Percentiles rank a stretch among this genome's conserved stretches.
Conservation (phyloP, 495 filamentous ascomycete species). For the Hypoxylon cercidicola region DNA sequence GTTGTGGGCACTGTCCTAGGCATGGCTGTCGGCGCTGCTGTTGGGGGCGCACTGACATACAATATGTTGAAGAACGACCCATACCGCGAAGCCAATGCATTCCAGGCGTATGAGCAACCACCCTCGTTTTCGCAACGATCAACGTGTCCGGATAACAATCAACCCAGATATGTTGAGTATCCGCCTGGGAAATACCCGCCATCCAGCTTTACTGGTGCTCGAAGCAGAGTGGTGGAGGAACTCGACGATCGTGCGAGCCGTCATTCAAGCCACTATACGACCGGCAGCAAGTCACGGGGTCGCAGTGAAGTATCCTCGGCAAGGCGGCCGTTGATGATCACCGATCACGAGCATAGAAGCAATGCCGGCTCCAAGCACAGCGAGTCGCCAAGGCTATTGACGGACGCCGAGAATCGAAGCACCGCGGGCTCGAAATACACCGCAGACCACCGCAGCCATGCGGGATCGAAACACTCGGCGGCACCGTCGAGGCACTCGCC, state of each 20-base stretch:
- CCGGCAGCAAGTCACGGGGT: slow-evolving; percentile 41
- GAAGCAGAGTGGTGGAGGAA: slow-evolving; percentile 56
- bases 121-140: slow-evolving; percentile 49
- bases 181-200: slow-evolving; percentile 39
- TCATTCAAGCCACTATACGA: slow-evolving; percentile 44
- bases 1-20: slow-evolving; percentile 73
- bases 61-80: slow-evolving; percentile 69
- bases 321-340: slow-evolving; percentile 48
- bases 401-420: slow-evolving; percentile 48
- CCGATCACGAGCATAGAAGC: slow-evolving; percentile 39
- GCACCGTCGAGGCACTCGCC: slow-evolving; percentile 22
- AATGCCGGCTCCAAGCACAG: slow-evolving; percentile 27
- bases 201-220: slow-evolving; percentile 47
- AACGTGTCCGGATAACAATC: slow-evolving; percentile 51
- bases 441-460: slow-evolving; percentile 31
- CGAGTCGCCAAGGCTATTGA: slow-evolving; percentile 25
- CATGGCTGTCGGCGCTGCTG: slow-evolving; percentile 75
- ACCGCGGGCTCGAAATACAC: slow-evolving; percentile 38
- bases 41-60: slow-evolving; percentile 79
- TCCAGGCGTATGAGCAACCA: slow-evolving; percentile 47
- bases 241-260: slow-evolving; percentile 55
- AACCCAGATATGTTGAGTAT: slow-evolving; percentile 51
- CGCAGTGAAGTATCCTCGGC: slow-evolving; percentile 48
- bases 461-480: slow-evolving; percentile 26
- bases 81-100: slow-evolving; percentile 50